A percentile compares a stretch with the other conserved stretches of the same genome.
phyloP scores from a whole-genome alignment of 257 asterid species.

The Perilla frutescens region DNA sequence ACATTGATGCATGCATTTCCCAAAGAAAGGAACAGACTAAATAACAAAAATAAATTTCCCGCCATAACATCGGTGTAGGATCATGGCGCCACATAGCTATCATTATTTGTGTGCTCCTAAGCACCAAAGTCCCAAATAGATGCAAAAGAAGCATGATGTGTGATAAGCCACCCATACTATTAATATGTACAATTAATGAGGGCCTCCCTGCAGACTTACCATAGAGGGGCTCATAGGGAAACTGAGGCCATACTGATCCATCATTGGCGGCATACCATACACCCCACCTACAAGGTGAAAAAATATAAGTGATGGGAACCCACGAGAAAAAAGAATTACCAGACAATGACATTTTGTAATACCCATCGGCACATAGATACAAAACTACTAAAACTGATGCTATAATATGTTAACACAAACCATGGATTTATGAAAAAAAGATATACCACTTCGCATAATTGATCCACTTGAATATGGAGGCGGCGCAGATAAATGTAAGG shows the following conservation, averaged over 20 bases:
- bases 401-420: neutral
- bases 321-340: neutral
- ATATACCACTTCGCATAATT: constrained; percentile 66
- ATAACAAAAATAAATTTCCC: neutral
- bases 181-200: neutral
- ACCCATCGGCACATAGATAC: neutral
- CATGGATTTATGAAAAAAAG: constrained; percentile 2
- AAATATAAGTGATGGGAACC: constrained; percentile 23
- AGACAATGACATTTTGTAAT: neutral
- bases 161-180: neutral
- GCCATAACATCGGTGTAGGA: constrained; percentile 5
- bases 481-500: constrained; percentile 68
- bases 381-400: neutral
- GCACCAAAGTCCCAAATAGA: neutral
- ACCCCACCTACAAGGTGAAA: constrained; percentile 62
- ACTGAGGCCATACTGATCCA: constrained; percentile 73
- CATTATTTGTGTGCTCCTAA: neutral
- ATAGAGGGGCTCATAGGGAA: constrained; percentile 73
- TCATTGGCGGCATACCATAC: constrained; percentile 78
- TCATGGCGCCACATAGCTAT: neutral
- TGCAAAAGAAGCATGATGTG: neutral
- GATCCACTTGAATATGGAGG: constrained; percentile 81
- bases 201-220: constrained; percentile 48
- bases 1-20: neutral
- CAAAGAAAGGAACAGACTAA: constrained; percentile 14